A percentile compares a stretch with the other conserved stretches of the same genome.
Evolutionary conservation across 139 green algal genomes (phyloP).

Genomic region (Tetradesmus lagerheimii): DNA sequence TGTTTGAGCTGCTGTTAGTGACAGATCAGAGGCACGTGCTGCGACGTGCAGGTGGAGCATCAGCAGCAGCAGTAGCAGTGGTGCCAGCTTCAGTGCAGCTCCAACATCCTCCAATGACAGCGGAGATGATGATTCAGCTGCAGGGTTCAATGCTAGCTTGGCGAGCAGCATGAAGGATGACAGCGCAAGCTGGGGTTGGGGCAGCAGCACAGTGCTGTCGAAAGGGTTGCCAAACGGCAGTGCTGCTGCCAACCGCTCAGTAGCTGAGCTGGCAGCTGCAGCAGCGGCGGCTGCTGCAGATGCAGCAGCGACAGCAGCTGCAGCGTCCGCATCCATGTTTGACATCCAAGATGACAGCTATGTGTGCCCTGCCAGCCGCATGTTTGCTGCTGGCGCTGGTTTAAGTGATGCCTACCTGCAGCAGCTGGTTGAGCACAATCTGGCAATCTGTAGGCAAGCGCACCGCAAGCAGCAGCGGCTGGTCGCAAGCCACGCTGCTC

Average conservation of each 20-base stretch:
- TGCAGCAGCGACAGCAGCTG: not conserved
- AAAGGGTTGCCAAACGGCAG: not conserved
- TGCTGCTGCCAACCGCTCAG: not conserved
- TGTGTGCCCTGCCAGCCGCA: not conserved
- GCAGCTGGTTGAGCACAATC: not conserved
- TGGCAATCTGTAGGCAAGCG: not conserved
- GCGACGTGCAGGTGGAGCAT: not conserved
- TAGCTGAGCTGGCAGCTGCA: not conserved
- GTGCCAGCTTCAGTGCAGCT: not conserved
- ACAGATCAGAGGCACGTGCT: not conserved
- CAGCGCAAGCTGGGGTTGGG: not conserved
- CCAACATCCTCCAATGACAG: not conserved
- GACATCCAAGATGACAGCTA: not conserved
- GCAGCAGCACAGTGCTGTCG: not conserved
- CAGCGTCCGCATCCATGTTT: not conserved
- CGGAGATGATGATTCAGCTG: not conserved
- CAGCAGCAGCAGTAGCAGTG: not conserved
- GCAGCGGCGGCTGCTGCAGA: not conserved
- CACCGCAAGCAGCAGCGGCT: not conserved
- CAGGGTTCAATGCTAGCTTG: not conserved
- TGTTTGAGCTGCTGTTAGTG: constrained; percentile 43
- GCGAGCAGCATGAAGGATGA: not conserved
- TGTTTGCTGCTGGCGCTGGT: not conserved
- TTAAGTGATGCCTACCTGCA: not conserved
- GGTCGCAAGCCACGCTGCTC: not conserved